A percentile compares a stretch with the other conserved stretches of the same genome.
phyloP scores from a whole-genome alignment of 2,329 filamentous ascomycete genomes.

The Sporothrix brunneoviolacea region DNA sequence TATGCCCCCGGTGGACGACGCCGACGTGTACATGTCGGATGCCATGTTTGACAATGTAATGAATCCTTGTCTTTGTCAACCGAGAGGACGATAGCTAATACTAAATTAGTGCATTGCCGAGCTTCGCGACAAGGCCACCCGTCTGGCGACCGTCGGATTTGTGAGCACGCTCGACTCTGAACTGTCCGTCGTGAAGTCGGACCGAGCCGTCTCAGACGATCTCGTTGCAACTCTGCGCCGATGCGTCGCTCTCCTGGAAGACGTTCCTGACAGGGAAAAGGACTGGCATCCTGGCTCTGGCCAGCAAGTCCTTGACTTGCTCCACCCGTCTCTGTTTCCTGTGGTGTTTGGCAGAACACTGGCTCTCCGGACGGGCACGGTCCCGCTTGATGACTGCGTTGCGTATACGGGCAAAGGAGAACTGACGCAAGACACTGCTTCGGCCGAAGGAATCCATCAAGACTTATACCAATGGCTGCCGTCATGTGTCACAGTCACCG shows the following conservation, averaged over 20 bases:
- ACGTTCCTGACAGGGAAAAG: constrained; percentile 27
- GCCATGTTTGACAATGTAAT: constrained; percentile 15
- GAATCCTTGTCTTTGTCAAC: background rate
- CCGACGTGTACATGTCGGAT: constrained; percentile 15
- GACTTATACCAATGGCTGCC: constrained; percentile 30
- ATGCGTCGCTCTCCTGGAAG: constrained; percentile 36
- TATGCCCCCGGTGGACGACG: background rate
- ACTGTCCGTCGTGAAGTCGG: constrained; percentile 45
- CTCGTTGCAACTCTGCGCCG: constrained; percentile 28
- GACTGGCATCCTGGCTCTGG: constrained; percentile 53
- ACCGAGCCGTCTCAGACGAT: constrained; percentile 33
- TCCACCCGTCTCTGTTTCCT: constrained; percentile 55
- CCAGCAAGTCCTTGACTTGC: constrained; percentile 47
- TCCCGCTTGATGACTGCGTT: constrained; percentile 22
- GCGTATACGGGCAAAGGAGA: constrained; percentile 22
- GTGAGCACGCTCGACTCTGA: constrained; percentile 37
- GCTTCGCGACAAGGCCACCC: constrained; percentile 42
- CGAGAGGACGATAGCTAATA: too few relatives aligned
- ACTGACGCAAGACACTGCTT: background rate
- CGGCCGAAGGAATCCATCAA: background rate
- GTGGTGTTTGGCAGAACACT: constrained; percentile 35
- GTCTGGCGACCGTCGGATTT: constrained; percentile 34
- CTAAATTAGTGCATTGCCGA: constrained; percentile 34
- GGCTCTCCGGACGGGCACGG: constrained; percentile 28
- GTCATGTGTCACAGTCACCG: constrained; percentile 28